Base-by-base conservation (phyloP, 2,329 filamentous ascomycete species). In the Monosporascus sp. region DNA sequence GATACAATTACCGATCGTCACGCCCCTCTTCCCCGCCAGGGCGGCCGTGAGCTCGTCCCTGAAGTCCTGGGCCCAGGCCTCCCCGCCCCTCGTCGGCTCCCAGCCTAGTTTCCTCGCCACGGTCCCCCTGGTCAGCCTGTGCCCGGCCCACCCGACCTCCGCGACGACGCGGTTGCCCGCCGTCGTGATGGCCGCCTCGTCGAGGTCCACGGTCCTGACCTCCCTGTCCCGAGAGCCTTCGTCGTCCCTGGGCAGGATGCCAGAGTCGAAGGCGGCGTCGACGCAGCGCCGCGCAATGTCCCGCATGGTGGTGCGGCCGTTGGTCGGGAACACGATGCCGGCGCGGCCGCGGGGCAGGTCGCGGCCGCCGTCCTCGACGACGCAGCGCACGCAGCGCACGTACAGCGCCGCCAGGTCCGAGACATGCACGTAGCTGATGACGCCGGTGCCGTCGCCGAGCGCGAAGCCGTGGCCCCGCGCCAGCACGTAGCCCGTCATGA, bases 401-500 rank as follows among this genome's bases (percentile, higher is more conserved):
- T 58, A 61, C 4, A 60, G 42, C n/a, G 53, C 57, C 17, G 59
- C 59, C 17, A 61, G 56, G 37, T 59, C 59, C 3, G 51, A 17
- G 3, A 61, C 54, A 22, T 61, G 57, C 3, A 60, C 57, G 47
- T 47, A 51, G 42, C 52, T 57, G 36, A 61, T 54, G 20, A 50
- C 49, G 20, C 52, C 56, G 3, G 54, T 49, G 24, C 51, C 55
- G 39, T 61, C 54, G 18, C 56, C 56, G 6, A 58, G 46, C 17
- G 27, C 48, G 47, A 60, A 55, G 11, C 59, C 56, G 49, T 55
- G 52, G 6, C 57, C 59, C 14, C 49, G 46, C 11, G 42, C 9
- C 7, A 61, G 49, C 3, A 61, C 57, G 41, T 58, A 61, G 18
- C 17, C 20, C 57, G 57, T 61, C 51, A 60, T 58, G 39, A 55